Evolutionary conservation across 169 alveolate genomes (phyloP).

Genomic region (Plasmodium falciparum): DNA sequence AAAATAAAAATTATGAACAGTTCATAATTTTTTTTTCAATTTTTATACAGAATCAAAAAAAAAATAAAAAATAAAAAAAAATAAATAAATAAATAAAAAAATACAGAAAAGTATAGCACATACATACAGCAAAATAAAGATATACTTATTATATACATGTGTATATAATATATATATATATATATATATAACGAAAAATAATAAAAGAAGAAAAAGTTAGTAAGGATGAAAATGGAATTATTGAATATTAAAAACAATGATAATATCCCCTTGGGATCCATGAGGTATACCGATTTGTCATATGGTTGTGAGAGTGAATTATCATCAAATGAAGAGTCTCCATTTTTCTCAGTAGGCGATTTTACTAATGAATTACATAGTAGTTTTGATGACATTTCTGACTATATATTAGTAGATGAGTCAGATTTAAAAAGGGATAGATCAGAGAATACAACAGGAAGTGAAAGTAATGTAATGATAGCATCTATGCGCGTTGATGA

Average conservation of each 20-base stretch:
- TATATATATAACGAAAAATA: background rate
- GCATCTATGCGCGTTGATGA: slow-evolving; percentile 16
- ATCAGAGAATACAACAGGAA: slow-evolving; percentile 35
- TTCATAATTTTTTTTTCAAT: too few relatives aligned
- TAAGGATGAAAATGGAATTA: slow-evolving; percentile 33
- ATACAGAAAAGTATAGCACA: too few relatives aligned
- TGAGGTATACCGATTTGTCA: slow-evolving; percentile 48
- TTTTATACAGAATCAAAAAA: too few relatives aligned
- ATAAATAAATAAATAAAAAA: too few relatives aligned
- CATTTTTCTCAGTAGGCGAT: slow-evolving; percentile 66
- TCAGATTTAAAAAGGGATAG: slow-evolving; percentile 42
- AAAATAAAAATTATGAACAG: too few relatives aligned
- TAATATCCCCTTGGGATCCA: slow-evolving; percentile 27
- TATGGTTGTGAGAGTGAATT: slow-evolving; percentile 36
- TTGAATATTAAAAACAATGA: slow-evolving; percentile 36
- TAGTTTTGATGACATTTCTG: slow-evolving; percentile 71
- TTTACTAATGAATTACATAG: slow-evolving; percentile 60
- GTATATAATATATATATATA: too few relatives aligned
- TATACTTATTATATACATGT: too few relatives aligned
- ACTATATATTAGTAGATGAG: slow-evolving; percentile 65
- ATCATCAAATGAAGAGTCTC: slow-evolving; percentile 64
- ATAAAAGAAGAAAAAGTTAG: background rate
- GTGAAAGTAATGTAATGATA: slow-evolving; percentile 32
- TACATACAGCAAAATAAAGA: background rate
- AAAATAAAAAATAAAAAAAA: too few relatives aligned